phyloP scores from a whole-genome alignment of 495 filamentous ascomycete genomes.

The Trypethelium eluteriae region DNA sequence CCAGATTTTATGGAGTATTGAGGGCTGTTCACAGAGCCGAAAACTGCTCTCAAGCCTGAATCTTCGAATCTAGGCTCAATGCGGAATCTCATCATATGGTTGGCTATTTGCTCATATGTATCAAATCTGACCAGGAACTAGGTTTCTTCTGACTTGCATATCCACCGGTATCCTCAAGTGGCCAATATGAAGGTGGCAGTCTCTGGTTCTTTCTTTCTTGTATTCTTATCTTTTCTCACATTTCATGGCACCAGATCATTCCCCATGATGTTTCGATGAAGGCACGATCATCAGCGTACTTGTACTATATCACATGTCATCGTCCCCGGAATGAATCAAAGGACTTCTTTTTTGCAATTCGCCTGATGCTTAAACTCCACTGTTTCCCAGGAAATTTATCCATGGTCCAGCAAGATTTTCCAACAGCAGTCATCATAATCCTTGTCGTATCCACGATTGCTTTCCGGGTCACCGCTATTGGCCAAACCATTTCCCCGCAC shows the following conservation, averaged over 20 bases:
- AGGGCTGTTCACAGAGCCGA: too few relatives aligned
- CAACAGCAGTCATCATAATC: neutral
- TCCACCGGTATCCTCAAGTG: neutral
- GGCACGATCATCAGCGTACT: neutral
- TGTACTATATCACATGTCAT: neutral
- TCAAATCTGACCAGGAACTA: neutral
- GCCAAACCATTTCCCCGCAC: neutral
- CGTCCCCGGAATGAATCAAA: neutral
- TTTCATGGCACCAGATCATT: neutral
- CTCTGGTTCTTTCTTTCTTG: neutral
- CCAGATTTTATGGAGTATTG: too few relatives aligned
- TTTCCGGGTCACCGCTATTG: neutral
- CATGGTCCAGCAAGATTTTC: neutral
- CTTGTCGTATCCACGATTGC: neutral
- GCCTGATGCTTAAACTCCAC: neutral
- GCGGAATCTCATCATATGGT: too few relatives aligned
- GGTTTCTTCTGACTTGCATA: neutral
- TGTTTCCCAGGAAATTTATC: neutral
- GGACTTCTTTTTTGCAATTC: neutral
- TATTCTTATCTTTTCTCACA: neutral
- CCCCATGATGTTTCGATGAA: neutral
- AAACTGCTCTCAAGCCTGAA: too few relatives aligned
- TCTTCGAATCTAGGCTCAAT: too few relatives aligned
- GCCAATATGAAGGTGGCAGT: neutral
- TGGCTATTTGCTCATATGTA: neutral